Evolutionary conservation across 2,329 filamentous ascomycete genomes (phyloP).

Genomic region (Fusarium sp.): DNA sequence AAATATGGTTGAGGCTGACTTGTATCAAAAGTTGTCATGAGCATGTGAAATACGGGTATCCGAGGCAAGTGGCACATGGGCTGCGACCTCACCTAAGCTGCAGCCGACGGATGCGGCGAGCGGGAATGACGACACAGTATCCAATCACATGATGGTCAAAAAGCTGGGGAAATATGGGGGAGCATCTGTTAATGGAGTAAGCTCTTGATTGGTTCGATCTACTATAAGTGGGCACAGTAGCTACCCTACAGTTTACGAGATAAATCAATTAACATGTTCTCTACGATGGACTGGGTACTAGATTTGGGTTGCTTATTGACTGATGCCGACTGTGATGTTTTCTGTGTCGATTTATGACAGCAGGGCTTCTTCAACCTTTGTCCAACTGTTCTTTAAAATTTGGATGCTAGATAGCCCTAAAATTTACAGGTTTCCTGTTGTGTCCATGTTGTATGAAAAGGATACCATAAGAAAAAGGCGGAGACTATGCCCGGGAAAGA

Average conservation of each 20-base stretch:
- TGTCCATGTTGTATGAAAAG: rapidly evolving
- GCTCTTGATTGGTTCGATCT: constrained; percentile 10
- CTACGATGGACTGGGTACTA: no score
- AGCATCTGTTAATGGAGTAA: background rate
- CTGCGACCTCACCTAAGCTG: constrained; percentile 29
- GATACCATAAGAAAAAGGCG: background rate
- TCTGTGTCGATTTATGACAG: rapidly evolving
- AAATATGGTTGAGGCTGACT: constrained; percentile 20
- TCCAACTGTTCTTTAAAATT: no score
- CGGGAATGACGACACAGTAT: constrained; percentile 42
- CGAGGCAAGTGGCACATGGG: constrained; percentile 44
- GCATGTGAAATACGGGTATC: constrained; percentile 44
- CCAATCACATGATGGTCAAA: constrained; percentile 41
- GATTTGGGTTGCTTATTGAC: background rate
- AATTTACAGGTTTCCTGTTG: rapidly evolving
- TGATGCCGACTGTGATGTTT: background rate
- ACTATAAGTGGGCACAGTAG: rapidly evolving
- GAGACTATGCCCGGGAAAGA: background rate
- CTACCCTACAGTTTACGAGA: background rate
- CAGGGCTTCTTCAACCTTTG: no score
- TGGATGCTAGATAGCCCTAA: no score
- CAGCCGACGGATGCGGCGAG: constrained; percentile 39
- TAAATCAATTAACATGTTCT: background rate
- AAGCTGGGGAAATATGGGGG: constrained; percentile 43
- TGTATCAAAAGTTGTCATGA: constrained; percentile 23